Evolutionary conservation across 2,329 filamentous ascomycete species (phyloP), one percentile per base, ranked within the genome.

Genomic region (Phialemonium atrogriseum): DNA sequence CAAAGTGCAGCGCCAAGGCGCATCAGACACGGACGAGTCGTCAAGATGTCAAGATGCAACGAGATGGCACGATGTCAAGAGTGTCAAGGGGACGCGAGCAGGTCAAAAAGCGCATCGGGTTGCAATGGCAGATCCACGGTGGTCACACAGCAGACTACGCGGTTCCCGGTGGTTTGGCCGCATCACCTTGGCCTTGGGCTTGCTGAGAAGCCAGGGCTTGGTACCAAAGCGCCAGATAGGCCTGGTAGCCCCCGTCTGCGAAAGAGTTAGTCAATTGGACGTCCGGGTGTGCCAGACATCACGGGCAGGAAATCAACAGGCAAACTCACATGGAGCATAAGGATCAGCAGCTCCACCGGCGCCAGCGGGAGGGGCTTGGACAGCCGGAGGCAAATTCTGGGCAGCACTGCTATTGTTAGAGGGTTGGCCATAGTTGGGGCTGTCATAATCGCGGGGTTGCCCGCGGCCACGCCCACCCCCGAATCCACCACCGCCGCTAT

Each of bases 221-320:
- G 60, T 86, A 88, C 84, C 84, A 91, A 46, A 88, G 67, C 24
- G 80, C 75, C 37, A 86, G 59, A 52, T 89, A 91, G 45, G 80
- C 80, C 46, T 87, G 73, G 56, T 89, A 89, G 38, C 84, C 84
- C 43, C 84, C 84, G 58, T 88, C 75, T 79, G 37, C 22, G 26
- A n/a, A 15, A 10, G 17, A n/a, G 32, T 52, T 40, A 53, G 53
- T 44, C 31, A 39, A 41, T n/a, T n/a, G n/a, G n/a, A n/a, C n/a
- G n/a, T n/a, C n/a, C n/a, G n/a, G n/a, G n/a, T n/a, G n/a, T n/a
- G n/a, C n/a, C 23, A 15, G 13, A 27, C 24, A 8, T 10, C 14
- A 15, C 32, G 19, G 16, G 10, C 9, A 11, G 12, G 14, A 8
- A 19, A 10, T n/a, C 13, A 35, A 11, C n/a, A 10, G 24, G 23